phyloP scores from a whole-genome alignment of 1,284 basidiomycete genomes.

The Trametes sp. region DNA sequence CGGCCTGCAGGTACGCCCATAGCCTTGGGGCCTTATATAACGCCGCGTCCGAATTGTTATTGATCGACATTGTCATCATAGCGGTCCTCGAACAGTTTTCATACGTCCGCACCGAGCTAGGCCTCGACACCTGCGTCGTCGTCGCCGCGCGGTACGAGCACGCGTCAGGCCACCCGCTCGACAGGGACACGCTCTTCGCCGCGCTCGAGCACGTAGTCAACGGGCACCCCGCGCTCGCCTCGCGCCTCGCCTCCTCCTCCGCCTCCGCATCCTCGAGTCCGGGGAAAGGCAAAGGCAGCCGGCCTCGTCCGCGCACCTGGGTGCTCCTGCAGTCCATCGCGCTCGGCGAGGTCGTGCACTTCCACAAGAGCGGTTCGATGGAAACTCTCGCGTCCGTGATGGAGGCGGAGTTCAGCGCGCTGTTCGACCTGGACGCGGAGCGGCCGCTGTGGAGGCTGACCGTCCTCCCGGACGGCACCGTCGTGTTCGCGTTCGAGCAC shows the following conservation, averaged over 20 bases:
- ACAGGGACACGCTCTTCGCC: constrained; percentile 36
- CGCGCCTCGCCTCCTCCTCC: constrained; percentile 30
- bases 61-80: background rate
- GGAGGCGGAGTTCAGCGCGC: constrained; percentile 39
- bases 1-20: background rate
- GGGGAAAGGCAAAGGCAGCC: background rate
- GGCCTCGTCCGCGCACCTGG: constrained; percentile 31
- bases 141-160: constrained; percentile 8
- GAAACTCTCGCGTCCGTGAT: constrained; percentile 35
- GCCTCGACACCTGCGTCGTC: constrained; percentile 9
- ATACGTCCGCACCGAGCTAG: background rate
- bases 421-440: constrained; percentile 38
- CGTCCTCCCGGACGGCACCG: constrained; percentile 42
- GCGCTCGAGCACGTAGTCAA: constrained; percentile 44
- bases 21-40: too few species aligned
- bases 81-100: background rate
- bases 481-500: constrained; percentile 49
- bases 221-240: constrained; percentile 40
- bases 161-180: background rate
- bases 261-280: constrained; percentile 7
- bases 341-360: constrained; percentile 43
- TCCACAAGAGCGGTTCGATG: constrained; percentile 33
- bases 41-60: background rate
- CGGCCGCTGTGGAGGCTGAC: constrained; percentile 49
- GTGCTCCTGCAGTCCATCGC: constrained; percentile 41